These are phyloP conservation scores for Wickerhamomyces kurtzmanii DNA, from an alignment of 805 yeast species.

Conservation along the genomic window DNA sequence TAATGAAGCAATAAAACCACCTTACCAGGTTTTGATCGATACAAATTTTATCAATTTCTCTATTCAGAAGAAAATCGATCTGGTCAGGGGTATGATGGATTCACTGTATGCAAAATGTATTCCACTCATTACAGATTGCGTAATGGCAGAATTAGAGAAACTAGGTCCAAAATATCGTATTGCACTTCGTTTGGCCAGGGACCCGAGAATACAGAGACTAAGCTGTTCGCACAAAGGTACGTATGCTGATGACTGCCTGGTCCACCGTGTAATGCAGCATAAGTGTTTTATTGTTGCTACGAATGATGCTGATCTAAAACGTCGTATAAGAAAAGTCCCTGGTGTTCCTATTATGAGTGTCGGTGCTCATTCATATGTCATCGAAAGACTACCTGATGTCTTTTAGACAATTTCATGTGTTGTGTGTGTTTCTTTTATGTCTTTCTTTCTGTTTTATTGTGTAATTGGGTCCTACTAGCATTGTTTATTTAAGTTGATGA, in stretches of 20 bases:
- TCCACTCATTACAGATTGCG: conserved; percentile 94
- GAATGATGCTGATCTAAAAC: conserved; percentile 92
- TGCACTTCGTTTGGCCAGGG: conserved; percentile 86
- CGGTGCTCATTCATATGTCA: conserved; percentile 84
- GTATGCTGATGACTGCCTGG: conserved; percentile 96
- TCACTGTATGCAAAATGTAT: conserved; percentile 89
- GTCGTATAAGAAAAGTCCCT: conserved; percentile 91
- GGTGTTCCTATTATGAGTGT: conserved; percentile 97
- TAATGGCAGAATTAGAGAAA: conserved; percentile 94
- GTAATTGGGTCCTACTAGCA: too few relatives aligned
- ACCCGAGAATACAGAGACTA: conserved; percentile 80
- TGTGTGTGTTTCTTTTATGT: too few relatives aligned
- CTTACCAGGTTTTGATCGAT: conserved; percentile 92
- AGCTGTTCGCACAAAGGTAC: conserved; percentile 93
- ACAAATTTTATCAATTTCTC: conserved; percentile 96
- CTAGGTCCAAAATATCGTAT: conserved; percentile 91
- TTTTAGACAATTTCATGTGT: conserved; percentile 35
- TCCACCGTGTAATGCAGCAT: conserved; percentile 88
- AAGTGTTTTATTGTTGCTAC: conserved; percentile 97
- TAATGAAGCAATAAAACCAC: conserved; percentile 93
- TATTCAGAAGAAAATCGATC: conserved; percentile 89
- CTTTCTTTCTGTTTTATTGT: too few relatives aligned
- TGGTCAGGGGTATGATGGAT: conserved; percentile 97
- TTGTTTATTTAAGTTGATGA: background rate
- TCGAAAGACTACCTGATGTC: conserved; percentile 94